Percentiles rank a stretch among this genome's conserved stretches.
Conservation (phyloP, 345 rosid species). For the Salix caprea region DNA sequence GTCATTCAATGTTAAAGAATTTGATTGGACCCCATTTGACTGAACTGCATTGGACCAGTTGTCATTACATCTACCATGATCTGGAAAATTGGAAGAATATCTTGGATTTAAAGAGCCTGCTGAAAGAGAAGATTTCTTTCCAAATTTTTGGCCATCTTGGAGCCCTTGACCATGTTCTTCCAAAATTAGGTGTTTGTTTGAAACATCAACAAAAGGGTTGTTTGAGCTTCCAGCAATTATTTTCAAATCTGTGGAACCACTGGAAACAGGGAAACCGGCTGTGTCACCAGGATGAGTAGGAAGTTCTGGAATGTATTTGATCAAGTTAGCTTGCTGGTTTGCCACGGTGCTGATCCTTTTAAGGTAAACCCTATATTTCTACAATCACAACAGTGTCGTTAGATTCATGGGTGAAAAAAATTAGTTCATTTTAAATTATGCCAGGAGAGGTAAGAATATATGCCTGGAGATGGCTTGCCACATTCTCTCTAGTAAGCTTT, state of each 20-base stretch:
- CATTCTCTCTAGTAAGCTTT: conserved; percentile 34
- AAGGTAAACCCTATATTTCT: conserved; percentile 77
- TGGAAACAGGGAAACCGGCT: conserved; percentile 27
- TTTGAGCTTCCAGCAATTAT: conserved; percentile 32
- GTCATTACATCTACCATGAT: conserved; percentile 40
- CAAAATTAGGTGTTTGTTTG: conserved; percentile 42
- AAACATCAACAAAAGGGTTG: conserved; percentile 35
- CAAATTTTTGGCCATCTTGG: conserved; percentile 19
- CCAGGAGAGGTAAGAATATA: not conserved
- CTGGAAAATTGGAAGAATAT: conserved; percentile 33
- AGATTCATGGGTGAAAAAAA: conserved; percentile 17
- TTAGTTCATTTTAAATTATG: not conserved
- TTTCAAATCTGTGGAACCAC: conserved; percentile 28
- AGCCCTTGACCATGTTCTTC: conserved; percentile 42
- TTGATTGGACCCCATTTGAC: conserved; percentile 33
- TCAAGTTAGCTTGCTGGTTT: conserved; percentile 63
- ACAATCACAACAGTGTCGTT: conserved; percentile 21
- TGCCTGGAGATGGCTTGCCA: conserved; percentile 37
- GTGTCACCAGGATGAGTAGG: conserved; percentile 22
- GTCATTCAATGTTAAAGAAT: conserved; percentile 24
- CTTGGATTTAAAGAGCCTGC: conserved; percentile 25
- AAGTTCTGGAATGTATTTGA: conserved; percentile 42
- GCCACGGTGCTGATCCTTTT: conserved; percentile 62
- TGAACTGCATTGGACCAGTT: conserved; percentile 51
- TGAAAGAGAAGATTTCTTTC: conserved; percentile 36